Evolutionary conservation across 805 yeast genomes (phyloP), one percentile per base, ranked within the genome.

Genomic region (Cyberlindnera euphorbiae): DNA sequence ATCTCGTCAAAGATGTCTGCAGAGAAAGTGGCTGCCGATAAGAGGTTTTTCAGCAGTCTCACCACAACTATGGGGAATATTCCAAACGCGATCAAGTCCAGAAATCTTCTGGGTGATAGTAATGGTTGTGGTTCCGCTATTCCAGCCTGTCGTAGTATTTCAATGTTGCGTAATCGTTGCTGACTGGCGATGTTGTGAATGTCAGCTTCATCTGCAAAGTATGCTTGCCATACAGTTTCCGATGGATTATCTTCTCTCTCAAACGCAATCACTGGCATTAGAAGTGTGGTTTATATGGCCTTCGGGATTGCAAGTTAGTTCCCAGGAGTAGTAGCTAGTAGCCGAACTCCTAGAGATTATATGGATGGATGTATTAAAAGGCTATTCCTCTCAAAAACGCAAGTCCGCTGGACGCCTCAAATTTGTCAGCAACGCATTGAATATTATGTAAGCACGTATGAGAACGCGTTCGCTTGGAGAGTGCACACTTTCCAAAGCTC

Each of bases 1-100:
- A 49, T 29, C 16, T 49, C 53, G 4, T 34, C 41, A 13, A 43
- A 26, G 10, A 49, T 49, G 17, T 49, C 49, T 1, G 30, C 31
- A 3, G 49, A 41, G 33, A 44, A 49, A 4, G 49, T 31, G 1
- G 49, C 44, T 2, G 36, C 37, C 1, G 47, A 44, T 9, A 48
- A 17, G 17, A 48, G 17, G 12, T 29, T 39, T 17, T 36, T 35
- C 1, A 41, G 2, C 8, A 44, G 13, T 11, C 44, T 18, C 1
- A 32, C 19, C 1, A 48, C 19, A 4, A 45, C 21, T 3, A 48
- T 17, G 14, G 53, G 45, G 9, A 46, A 18, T 4, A 41, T n/a
- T 5, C 34, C 42, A 15, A 40, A 26, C 6, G 35, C 24, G n/a
- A 48, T 23, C 10, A 38, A 18, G 26, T 44, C 44, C 9, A 38